Evolutionary conservation across 225 moss, liverwort and hornwort genomes (phyloP).

Genomic region (Bryoerythrophyllum caledonicum): DNA sequence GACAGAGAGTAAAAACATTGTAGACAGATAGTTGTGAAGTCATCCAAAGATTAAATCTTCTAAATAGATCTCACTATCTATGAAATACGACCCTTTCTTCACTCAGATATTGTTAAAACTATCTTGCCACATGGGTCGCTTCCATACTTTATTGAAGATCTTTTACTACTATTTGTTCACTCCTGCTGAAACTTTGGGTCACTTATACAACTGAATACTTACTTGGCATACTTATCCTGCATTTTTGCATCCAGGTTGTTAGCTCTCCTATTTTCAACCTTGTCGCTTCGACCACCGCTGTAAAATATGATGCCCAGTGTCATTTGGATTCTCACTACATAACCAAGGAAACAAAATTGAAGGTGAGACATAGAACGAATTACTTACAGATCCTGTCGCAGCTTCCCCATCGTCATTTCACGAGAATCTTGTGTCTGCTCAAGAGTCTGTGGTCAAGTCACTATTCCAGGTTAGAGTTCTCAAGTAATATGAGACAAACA

Average conservation of each 20-base stretch:
- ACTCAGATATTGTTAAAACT: too few species aligned
- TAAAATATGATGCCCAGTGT: not conserved
- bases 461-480: not conserved
- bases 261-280: constrained; percentile 19
- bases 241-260: constrained; percentile 35
- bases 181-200: too few species aligned
- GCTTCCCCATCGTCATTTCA: constrained; percentile 25
- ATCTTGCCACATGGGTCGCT: too few species aligned
- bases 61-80: too few species aligned
- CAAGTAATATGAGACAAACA: too few species aligned
- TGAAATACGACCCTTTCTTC: too few species aligned
- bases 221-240: constrained; percentile 49
- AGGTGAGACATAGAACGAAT: too few species aligned
- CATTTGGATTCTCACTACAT: not conserved
- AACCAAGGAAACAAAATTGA: not conserved
- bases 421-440: constrained; percentile 21
- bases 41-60: too few species aligned
- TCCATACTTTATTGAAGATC: too few species aligned
- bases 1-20: too few species aligned
- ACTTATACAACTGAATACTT: not conserved
- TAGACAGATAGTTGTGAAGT: too few species aligned
- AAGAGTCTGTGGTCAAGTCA: constrained; percentile 17
- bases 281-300: constrained; percentile 30
- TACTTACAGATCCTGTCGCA: constrained; percentile 34
- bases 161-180: too few species aligned